Conservation (phyloP, 164 flowering plant species). For the Pachysandra terminalis region DNA sequence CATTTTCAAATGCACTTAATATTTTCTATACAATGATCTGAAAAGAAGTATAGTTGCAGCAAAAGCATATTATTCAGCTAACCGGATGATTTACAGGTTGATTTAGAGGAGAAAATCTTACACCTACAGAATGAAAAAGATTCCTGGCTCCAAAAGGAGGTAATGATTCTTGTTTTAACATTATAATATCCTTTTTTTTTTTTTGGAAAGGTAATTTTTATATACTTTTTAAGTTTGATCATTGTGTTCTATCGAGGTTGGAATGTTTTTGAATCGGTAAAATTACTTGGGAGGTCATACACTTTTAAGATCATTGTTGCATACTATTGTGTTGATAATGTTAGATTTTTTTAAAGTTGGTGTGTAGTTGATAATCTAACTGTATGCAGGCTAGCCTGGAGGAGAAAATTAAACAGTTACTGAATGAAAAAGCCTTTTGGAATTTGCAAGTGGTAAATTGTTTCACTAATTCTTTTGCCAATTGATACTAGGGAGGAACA, state of each 20-base stretch:
- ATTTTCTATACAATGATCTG: background rate
- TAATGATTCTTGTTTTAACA: constrained; percentile 9
- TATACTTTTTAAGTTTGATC: background rate
- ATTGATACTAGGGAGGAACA: background rate
- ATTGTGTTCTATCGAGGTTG: background rate
- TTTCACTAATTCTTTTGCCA: background rate
- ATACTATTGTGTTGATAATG: background rate
- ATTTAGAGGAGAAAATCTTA: constrained; percentile 29
- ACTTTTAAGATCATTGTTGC: background rate
- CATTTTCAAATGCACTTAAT: no score
- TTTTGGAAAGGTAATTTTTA: no score
- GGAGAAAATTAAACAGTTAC: constrained; percentile 25
- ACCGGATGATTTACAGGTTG: constrained; percentile 31
- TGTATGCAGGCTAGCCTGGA: constrained; percentile 29
- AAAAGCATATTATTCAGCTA: background rate
- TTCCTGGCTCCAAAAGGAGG: constrained; percentile 36
- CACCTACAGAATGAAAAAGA: constrained; percentile 33
- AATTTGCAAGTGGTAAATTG: constrained; percentile 25
- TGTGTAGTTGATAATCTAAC: background rate
- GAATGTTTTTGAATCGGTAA: background rate
- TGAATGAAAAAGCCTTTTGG: constrained; percentile 19
- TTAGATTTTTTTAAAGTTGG: background rate
- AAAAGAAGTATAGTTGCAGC: background rate
- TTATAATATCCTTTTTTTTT: no score
- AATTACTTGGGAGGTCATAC: background rate